phyloP scores from a whole-genome alignment of 176 grass and related monocot genomes.

The Raddia guianensis region DNA sequence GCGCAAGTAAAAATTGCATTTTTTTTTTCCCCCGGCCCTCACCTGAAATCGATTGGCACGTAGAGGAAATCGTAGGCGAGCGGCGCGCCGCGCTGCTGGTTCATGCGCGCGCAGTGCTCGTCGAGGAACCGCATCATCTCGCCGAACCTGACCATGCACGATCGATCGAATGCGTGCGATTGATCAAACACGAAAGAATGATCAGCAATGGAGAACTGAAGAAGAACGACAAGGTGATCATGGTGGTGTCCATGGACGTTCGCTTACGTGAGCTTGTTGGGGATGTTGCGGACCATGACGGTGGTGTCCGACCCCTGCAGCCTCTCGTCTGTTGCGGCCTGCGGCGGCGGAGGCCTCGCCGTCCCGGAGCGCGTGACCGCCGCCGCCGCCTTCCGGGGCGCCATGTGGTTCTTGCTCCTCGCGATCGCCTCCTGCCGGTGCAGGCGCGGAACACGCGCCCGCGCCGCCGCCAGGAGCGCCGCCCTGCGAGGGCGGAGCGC shows the following conservation, averaged over 20 bases:
- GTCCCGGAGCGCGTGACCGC: background rate
- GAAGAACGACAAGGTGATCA: background rate
- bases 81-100: slow-evolving; percentile 22
- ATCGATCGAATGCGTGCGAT: background rate
- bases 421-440: background rate
- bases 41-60: slow-evolving; percentile 87
- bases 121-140: slow-evolving; percentile 59
- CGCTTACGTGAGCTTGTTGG: slow-evolving; percentile 40
- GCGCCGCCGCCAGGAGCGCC: background rate
- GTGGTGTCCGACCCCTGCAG: slow-evolving; percentile 32
- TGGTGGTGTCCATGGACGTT: background rate
- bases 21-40: background rate
- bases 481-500: background rate
- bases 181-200: background rate
- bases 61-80: slow-evolving; percentile 74
- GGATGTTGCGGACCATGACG: slow-evolving; percentile 82
- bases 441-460: background rate
- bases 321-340: slow-evolving; percentile 4
- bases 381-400: background rate
- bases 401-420: background rate
- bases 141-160: slow-evolving; percentile 34
- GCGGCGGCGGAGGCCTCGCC: slow-evolving; percentile 10
- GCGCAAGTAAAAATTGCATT: too few relatives aligned
- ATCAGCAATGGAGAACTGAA: too few relatives aligned
- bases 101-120: slow-evolving; percentile 51